Base-by-base conservation (phyloP, 805 yeast species). In the Barnettozyma botsteinii region DNA sequence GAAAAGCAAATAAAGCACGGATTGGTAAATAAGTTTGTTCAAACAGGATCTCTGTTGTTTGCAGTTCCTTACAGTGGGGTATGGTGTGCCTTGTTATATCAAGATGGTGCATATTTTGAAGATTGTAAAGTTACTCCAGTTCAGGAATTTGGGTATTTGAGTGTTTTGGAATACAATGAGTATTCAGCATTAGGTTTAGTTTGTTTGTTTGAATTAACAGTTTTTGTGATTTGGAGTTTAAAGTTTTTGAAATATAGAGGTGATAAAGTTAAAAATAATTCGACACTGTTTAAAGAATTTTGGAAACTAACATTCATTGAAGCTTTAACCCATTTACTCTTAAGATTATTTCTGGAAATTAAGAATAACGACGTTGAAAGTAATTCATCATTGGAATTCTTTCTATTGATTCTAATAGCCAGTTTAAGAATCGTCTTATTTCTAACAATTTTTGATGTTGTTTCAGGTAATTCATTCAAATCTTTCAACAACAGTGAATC, bases 51-150 rank as follows among this genome's bases (percentile, higher is more conserved):
- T 12, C 12, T n/a, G 5, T 15, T 22, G 3, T 26, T 38, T 5
- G 6, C 17, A 2, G 21, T 42, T 4, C 42, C 45, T 4, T 34
- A 38, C 26, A n/a, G 21, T 18, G 45, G 45, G 9, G 38, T 35
- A 5, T 42, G 45, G 45, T 42, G 45, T 20, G 10, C 25, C 6
- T 26, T 42, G 30, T n/a, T 34, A 23, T 42, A 42, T 28, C 45
- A 42, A 22, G 45, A 42, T 33, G 45, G 41, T 7, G 15, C 21
- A 20, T 38, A 38, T 18, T 21, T 37, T 17, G 30, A 35, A 18
- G 11, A 24, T 2, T 34, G 24, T 8, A 6, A 21, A 2, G 21
- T 42, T 7, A 18, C 19, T 9, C 5, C 27, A 5, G n/a, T 21
- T 4, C 45, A 42, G n/a, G 22, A 30, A 10, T 42, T 39, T 35